Conservation (phyloP, 2,329 filamentous ascomycete species). For the Neophaeococcomyces aloes region DNA sequence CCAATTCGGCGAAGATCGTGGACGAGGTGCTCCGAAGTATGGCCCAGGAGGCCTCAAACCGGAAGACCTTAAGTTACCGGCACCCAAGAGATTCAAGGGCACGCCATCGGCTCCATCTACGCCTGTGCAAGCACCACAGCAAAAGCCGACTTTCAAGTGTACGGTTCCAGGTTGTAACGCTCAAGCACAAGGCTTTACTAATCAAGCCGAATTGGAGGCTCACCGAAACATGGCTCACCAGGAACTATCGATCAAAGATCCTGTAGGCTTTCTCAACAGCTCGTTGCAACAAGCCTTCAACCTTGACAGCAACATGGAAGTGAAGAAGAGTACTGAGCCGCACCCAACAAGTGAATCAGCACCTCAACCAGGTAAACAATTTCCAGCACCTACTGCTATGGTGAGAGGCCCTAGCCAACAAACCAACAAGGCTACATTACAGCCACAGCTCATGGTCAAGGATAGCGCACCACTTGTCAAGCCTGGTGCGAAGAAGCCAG, state of each 20-base stretch:
- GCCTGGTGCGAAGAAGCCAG: neutral
- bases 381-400: slow-evolving; percentile 15
- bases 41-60: slow-evolving; percentile 44
- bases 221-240: slow-evolving; percentile 46
- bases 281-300: slow-evolving; percentile 39
- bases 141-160: slow-evolving; percentile 42
- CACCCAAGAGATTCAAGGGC: slow-evolving; percentile 45
- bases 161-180: slow-evolving; percentile 42
- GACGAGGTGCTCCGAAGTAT: slow-evolving; percentile 30
- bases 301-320: slow-evolving; percentile 38
- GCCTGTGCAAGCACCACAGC: slow-evolving; percentile 25
- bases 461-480: no score
- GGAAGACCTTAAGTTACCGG: slow-evolving; percentile 48
- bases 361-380: slow-evolving; percentile 10
- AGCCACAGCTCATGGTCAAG: no score
- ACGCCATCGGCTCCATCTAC: slow-evolving; percentile 20
- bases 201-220: slow-evolving; percentile 43
- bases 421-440: neutral
- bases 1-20: slow-evolving; percentile 38
- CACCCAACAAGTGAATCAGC: neutral
- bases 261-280: slow-evolving; percentile 46
- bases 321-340: slow-evolving; percentile 8
- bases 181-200: slow-evolving; percentile 45
- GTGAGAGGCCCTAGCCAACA: slow-evolving; percentile 13
- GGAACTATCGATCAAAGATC: slow-evolving; percentile 41